These are phyloP conservation scores for Pholiota molesta DNA, from an alignment of 768 basidiomycete genomes.

Conservation along the genomic window DNA sequence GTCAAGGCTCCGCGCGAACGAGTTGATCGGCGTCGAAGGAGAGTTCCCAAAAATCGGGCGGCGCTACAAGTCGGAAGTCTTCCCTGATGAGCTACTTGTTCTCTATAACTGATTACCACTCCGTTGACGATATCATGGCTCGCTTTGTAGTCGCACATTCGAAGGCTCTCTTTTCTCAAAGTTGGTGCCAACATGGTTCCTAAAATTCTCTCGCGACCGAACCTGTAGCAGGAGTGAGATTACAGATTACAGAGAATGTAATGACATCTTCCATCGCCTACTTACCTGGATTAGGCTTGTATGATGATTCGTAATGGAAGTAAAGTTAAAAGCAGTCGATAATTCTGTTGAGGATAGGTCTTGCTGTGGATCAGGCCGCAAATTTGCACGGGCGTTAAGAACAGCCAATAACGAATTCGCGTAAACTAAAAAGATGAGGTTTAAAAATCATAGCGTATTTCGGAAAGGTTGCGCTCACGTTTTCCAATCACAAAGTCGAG, in stretches of 20 bases:
- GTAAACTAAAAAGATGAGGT: constrained; percentile 36
- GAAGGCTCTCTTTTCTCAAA: not conserved
- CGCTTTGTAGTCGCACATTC: not conserved
- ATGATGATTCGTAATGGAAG: constrained; percentile 1
- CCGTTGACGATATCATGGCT: not conserved
- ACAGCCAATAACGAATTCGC: constrained; percentile 50
- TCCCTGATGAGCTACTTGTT: not conserved
- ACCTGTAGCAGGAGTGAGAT: not conserved
- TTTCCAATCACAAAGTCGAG: constrained; percentile 58
- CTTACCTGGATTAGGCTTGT: constrained; percentile 21
- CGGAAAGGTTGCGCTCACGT: constrained; percentile 30
- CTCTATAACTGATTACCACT: not conserved
- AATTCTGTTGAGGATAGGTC: constrained; percentile 27
- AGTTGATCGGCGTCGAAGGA: not conserved
- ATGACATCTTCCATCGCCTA: constrained; percentile 5
- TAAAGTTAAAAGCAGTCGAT: constrained; percentile 35
- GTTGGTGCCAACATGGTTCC: not conserved
- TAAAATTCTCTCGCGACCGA: not conserved
- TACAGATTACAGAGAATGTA: not conserved
- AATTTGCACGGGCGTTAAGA: constrained; percentile 42
- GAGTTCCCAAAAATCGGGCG: not conserved
- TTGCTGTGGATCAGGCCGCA: constrained; percentile 28
- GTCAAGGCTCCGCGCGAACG: not conserved
- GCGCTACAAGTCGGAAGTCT: not conserved
- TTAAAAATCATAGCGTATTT: not conserved